Evolutionary conservation across 805 yeast species (phyloP).

Genomic region (Saccharomycopsis sp.): DNA sequence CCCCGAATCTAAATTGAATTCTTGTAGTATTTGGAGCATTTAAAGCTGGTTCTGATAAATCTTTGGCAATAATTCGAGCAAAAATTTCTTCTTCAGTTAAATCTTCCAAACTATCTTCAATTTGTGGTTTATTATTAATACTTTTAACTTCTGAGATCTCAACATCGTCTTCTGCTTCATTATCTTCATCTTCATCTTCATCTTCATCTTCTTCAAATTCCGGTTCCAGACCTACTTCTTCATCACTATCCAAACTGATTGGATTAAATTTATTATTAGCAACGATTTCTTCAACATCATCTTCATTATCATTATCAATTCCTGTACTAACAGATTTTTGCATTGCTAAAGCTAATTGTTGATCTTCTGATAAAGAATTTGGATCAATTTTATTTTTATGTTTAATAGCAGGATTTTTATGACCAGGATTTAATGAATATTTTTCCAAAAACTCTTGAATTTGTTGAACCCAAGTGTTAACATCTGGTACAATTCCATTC

Average conservation of each 20-base stretch:
- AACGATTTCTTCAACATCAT: constrained; percentile 8
- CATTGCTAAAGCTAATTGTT: constrained; percentile 70
- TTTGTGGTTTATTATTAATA: background rate
- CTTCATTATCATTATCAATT: constrained; percentile 17
- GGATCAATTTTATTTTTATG: constrained; percentile 55
- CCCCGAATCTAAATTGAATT: constrained; percentile 80
- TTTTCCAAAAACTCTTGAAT: constrained; percentile 56
- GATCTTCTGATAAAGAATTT: constrained; percentile 64
- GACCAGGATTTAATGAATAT: constrained; percentile 54
- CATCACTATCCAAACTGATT: constrained; percentile 14
- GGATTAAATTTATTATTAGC: constrained; percentile 12
- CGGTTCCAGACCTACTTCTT: background rate
- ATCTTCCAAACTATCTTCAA: constrained; percentile 17
- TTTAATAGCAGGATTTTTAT: constrained; percentile 28
- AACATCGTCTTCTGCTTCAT: constrained; percentile 2
- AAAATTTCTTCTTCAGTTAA: constrained; percentile 35
- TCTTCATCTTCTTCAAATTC: constrained; percentile 19
- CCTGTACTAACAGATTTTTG: constrained; percentile 43
- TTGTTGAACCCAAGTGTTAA: constrained; percentile 51
- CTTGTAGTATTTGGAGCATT: constrained; percentile 52
- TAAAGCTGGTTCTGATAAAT: constrained; percentile 43
- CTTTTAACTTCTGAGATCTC: too few species aligned
- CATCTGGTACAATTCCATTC: constrained; percentile 51
- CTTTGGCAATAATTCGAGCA: constrained; percentile 37
- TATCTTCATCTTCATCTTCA: constrained; percentile 18